Evolutionary conservation across 768 basidiomycete genomes (phyloP).

Genomic region (Chlorophyllum brunneum): DNA sequence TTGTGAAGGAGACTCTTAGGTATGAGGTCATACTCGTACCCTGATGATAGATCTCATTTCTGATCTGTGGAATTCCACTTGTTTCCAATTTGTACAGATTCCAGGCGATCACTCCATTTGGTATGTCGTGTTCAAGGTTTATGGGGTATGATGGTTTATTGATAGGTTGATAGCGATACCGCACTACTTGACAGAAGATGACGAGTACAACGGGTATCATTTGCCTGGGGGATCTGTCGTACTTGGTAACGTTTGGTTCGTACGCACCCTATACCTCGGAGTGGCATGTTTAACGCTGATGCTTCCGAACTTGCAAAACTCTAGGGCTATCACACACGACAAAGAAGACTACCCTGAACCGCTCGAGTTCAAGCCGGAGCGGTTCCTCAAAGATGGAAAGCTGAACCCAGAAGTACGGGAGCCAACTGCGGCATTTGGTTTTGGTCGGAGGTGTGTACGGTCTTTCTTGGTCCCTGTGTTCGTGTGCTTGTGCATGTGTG

Average conservation of each 20-base stretch:
- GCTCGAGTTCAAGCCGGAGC: conserved; percentile 17
- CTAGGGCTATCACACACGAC: conserved; percentile 21
- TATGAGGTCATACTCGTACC: conserved; percentile 6
- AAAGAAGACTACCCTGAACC: conserved; percentile 20
- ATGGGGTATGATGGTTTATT: too few species aligned
- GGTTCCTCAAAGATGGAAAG: conserved; percentile 19
- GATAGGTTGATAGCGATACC: conserved; percentile 18
- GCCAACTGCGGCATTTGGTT: conserved; percentile 20
- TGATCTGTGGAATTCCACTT: background rate
- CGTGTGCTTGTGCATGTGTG: background rate
- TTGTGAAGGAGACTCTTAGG: conserved; percentile 20
- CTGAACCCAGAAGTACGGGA: conserved; percentile 18
- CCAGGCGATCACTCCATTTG: conserved; percentile 18
- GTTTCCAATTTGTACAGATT: conserved; percentile 12
- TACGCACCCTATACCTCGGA: background rate
- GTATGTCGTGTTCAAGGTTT: conserved; percentile 9
- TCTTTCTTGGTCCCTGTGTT: background rate
- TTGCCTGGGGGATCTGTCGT: conserved; percentile 18
- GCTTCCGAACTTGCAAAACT: background rate
- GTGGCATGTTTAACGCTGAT: background rate
- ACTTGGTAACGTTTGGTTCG: conserved; percentile 19
- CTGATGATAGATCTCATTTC: background rate
- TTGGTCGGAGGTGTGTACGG: conserved; percentile 20
- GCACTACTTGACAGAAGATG: conserved; percentile 19
- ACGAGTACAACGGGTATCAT: conserved; percentile 19